Evolutionary conservation across 2,329 filamentous ascomycete genomes (phyloP).

Genomic region (Venturia effusa): DNA sequence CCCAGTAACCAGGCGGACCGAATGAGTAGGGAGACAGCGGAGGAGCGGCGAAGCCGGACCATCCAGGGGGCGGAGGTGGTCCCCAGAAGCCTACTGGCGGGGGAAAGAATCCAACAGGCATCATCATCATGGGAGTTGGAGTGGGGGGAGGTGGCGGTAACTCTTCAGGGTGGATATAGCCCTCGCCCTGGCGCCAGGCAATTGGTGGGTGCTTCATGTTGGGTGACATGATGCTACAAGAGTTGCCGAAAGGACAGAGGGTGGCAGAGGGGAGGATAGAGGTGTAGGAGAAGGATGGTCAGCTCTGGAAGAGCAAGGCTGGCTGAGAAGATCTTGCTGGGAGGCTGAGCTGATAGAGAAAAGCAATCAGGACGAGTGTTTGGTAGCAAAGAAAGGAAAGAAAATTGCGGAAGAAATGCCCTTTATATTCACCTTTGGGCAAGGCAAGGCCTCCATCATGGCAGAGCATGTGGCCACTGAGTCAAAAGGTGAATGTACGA

Average conservation of each 20-base stretch:
- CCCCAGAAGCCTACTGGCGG: background rate
- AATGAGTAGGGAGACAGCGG: background rate
- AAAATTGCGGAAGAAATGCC: background rate
- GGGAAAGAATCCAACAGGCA: background rate
- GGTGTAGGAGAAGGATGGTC: background rate
- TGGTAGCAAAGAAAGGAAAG: background rate
- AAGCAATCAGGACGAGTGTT: background rate
- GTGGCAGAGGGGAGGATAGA: background rate
- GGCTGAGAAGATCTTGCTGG: background rate
- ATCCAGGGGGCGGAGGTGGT: background rate
- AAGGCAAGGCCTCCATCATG: background rate
- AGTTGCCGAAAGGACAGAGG: background rate
- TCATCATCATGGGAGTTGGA: background rate
- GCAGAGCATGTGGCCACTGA: conserved; percentile 1
- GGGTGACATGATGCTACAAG: background rate
- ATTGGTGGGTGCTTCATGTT: background rate
- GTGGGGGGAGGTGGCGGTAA: background rate
- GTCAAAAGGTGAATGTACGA: background rate
- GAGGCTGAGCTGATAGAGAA: background rate
- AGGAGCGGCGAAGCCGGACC: background rate
- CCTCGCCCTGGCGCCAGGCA: background rate
- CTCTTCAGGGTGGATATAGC: conserved; percentile 4
- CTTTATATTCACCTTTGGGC: background rate
- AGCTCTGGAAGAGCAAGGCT: background rate
- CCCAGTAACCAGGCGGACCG: background rate